These are phyloP conservation scores for Ensete glaucum DNA, from an alignment of 176 grass and related monocot species.

Conservation along the genomic window DNA sequence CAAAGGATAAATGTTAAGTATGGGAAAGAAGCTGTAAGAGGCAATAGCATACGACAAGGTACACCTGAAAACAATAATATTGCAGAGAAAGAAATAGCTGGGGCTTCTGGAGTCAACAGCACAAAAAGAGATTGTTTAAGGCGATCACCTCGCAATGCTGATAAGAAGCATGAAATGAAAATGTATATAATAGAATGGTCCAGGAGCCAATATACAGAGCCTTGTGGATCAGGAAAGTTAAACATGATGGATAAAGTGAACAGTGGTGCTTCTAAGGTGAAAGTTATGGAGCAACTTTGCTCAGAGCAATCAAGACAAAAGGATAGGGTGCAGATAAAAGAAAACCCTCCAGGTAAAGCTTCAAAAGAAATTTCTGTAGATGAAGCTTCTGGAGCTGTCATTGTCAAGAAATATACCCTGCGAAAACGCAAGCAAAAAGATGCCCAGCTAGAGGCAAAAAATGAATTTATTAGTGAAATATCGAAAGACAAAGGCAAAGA, in stretches of 20 bases:
- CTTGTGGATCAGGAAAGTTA: constrained; percentile 1
- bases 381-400: background rate
- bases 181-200: background rate
- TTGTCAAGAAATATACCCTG: background rate
- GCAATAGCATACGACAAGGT: background rate
- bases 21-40: background rate
- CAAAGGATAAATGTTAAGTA: background rate
- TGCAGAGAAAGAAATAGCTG: constrained; percentile 15
- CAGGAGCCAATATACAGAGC: background rate
- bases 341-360: background rate
- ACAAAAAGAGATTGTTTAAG: constrained; percentile 20
- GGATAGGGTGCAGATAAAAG: background rate
- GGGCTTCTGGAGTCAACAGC: constrained; percentile 25
- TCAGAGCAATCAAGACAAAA: background rate
- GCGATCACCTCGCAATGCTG: constrained; percentile 5
- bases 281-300: background rate
- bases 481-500: background rate
- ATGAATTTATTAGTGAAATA: background rate
- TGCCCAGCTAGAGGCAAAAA: background rate
- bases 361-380: background rate
- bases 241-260: constrained; percentile 3
- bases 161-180: constrained; percentile 14
- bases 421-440: background rate
- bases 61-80: background rate
- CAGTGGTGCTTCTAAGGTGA: background rate